A percentile compares a stretch with the other conserved stretches of the same genome.
Conservation (phyloP, 495 filamentous ascomycete species). For the Podospora sp. region DNA sequence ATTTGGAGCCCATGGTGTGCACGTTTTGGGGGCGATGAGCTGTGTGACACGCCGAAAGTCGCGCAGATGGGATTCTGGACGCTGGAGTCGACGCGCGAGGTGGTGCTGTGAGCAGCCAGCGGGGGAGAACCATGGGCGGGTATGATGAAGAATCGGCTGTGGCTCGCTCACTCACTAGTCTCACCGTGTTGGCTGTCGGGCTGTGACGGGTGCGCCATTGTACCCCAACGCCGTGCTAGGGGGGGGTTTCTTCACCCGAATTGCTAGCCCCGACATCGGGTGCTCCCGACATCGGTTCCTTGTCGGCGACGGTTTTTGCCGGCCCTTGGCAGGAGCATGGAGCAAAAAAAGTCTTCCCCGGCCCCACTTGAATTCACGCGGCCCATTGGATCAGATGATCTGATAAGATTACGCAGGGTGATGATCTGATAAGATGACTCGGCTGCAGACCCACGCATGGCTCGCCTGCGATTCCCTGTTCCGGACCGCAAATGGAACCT, state of each 20-base stretch:
- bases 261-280: neutral
- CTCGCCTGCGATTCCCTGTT: neutral
- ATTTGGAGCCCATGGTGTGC: slow-evolving; percentile 44
- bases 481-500: neutral
- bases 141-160: neutral
- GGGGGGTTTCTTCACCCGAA: neutral
- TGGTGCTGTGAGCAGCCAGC: neutral
- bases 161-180: too few relatives aligned
- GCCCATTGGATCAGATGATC: slow-evolving; percentile 9
- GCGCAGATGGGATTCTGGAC: neutral
- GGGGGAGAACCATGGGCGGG: neutral
- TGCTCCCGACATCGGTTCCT: neutral
- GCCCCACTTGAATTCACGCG: neutral
- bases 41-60: slow-evolving; percentile 24
- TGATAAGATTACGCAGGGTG: slow-evolving; percentile 8
- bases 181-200: neutral
- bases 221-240: neutral
- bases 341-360: neutral
- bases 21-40: slow-evolving; percentile 27
- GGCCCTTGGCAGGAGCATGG: neutral
- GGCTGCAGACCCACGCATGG: neutral
- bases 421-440: slow-evolving; percentile 1
- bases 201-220: neutral
- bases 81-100: neutral
- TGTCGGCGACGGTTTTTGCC: neutral